Evolutionary conservation across 768 basidiomycete genomes (phyloP), one percentile per base, ranked within the genome.

Genomic region (Kwoniella botswanensis): DNA sequence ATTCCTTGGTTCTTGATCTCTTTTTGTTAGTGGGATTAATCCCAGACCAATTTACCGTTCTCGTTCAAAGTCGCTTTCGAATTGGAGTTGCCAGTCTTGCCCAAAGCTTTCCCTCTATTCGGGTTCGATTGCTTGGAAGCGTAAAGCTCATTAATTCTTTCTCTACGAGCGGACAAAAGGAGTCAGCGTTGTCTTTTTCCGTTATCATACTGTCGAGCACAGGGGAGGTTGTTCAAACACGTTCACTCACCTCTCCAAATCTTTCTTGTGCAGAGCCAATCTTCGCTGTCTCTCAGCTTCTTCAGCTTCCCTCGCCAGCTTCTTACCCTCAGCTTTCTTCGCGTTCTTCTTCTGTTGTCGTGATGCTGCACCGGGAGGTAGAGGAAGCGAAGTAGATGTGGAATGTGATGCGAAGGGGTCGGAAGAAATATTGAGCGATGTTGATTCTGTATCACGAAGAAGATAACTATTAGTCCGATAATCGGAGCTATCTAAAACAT

Each of bases 41-140:
- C 79, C 79, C 79, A 81, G 29, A 81, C 72, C n/a, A 81, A 67
- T 69, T 79, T 79, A 24, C 79, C 79, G 53, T 77, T 79, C n/a
- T 67, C 42, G 18, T 46, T 68, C 22, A 74, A 53, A 21, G 73
- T 71, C 1, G 73, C 73, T 41, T 64, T 67, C 22, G 65, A 42
- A 17, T 43, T 46, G 17, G n/a, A 43, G 4, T 12, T 61, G 4
- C 64, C 64, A 21, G 26, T 22, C 22, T 35, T 29, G 26, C 65
- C 44, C 41, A 67, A 52, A n/a, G 71, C 63, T 55, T 71, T 72
- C 17, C 71, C 73, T 24, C 62, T 29, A 11, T 61, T 60, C 4
- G 64, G 26, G 18, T 70, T 71, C 17, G 69, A 67, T 68, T 77
- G 73, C 12, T 70, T 73, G 2, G 44, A 15, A 21, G 66, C 68